Evolutionary conservation across 192 early-diverging fungal species (phyloP).

Genomic region (Phlyctochytrium planicorne): DNA sequence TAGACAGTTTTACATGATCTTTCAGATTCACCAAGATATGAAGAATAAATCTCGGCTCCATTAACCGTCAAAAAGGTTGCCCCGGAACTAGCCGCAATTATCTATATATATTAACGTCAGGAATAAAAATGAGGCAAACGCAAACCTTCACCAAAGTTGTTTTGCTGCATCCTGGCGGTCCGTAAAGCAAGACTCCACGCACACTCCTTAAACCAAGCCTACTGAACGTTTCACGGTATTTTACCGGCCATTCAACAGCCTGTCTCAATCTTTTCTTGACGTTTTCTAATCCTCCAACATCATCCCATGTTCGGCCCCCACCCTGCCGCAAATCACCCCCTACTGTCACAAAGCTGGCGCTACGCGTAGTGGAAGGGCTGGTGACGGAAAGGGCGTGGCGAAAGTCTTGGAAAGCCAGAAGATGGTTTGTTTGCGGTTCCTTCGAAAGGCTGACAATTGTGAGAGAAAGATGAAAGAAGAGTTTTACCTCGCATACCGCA

Average conservation of each 20-base stretch:
- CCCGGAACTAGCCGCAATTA: constrained; percentile 79
- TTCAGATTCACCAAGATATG: constrained; percentile 86
- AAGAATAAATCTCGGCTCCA: constrained; percentile 76
- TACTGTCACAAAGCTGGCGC: too few relatives aligned
- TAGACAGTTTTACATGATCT: constrained; percentile 51
- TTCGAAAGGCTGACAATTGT: too few relatives aligned
- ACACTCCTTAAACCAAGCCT: constrained; percentile 79
- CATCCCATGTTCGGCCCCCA: constrained; percentile 69
- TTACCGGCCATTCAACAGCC: constrained; percentile 86
- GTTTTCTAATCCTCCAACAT: constrained; percentile 83
- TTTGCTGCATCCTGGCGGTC: constrained; percentile 97
- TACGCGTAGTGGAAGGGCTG: too few relatives aligned
- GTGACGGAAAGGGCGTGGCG: too few relatives aligned
- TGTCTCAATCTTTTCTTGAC: constrained; percentile 82
- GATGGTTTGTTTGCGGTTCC: too few relatives aligned
- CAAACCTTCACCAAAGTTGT: constrained; percentile 90
- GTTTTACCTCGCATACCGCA: too few relatives aligned
- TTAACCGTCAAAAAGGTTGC: constrained; percentile 76
- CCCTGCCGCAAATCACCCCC: too few relatives aligned
- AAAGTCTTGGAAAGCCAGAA: too few relatives aligned
- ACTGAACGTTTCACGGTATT: constrained; percentile 63
- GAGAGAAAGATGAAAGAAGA: too few relatives aligned
- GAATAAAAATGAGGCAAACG: constrained; percentile 15
- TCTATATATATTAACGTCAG: constrained; percentile 23
- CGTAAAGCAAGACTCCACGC: constrained; percentile 90